Evolutionary conservation across 2,329 filamentous ascomycete genomes (phyloP), one percentile per base, ranked within the genome.

Genomic region (Colletotrichum gloeosporioides): DNA sequence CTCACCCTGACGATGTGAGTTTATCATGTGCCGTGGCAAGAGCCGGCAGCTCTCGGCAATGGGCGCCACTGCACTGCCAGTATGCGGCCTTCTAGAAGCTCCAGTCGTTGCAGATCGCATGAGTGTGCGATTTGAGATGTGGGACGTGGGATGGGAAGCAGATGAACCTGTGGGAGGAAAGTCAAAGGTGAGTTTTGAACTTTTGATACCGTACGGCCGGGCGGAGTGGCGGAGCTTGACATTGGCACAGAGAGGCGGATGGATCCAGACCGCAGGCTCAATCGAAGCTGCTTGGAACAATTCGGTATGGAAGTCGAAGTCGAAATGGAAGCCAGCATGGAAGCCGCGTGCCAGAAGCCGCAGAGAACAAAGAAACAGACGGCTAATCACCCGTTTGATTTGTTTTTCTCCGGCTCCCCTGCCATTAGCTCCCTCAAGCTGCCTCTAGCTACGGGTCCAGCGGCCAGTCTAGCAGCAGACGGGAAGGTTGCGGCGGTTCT

Each of bases 351-450:
- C 62, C 71, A 53, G 69, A 72, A 75, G 62, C 34, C 69, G 25
- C 22, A 69, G 64, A 59, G 73, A 76, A 73, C 73, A 76, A 76
- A 76, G 73, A 69, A 73, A 73, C 55, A 27, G 64, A 31, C 57
- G 18, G 73, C 57, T 49, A 31, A 31, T 49, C 64, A 18, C 18
- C 61, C 73, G 69, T 75, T 75, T 75, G 49, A 59, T 69, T 57
- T 57, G 15, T 69, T 59, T 31, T 32, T 57, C 29, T 34, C 25
- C 39, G 34, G 49, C 39, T 59, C 15, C 67, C 53, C 67, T 64
- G 25, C 62, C n/a, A 36, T 34, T 25, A 64, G 59, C 29, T 63
- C 31, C 18, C 10, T 34, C 18, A 44, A 39, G 32, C 22, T 53
- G 44, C 44, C 44, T 63, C 31, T 66, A 66, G 36, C 22, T 27